Conservation (phyloP, 2,329 filamentous ascomycete species). For the Ploettnerulaceae sp. region DNA sequence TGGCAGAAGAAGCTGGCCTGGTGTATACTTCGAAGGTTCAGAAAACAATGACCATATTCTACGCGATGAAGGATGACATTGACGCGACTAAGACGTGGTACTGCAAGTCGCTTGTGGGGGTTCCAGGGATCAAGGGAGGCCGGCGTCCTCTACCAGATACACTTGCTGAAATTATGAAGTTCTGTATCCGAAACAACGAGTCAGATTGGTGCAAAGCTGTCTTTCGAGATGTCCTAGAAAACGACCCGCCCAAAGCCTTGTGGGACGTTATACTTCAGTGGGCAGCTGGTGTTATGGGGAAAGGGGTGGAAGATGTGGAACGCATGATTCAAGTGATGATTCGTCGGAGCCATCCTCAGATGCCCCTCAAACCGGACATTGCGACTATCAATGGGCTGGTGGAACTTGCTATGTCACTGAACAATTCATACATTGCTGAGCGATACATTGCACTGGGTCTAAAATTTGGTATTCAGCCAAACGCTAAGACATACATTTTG, state of each 20-base stretch:
- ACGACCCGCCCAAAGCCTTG: slow-evolving; percentile 45
- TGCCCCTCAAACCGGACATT: slow-evolving; percentile 54
- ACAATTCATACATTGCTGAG: slow-evolving; percentile 68
- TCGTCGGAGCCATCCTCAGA: slow-evolving; percentile 43
- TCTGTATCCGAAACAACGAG: slow-evolving; percentile 55
- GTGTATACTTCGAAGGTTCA: slow-evolving; percentile 44
- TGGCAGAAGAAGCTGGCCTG: slow-evolving; percentile 43
- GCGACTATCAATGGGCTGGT: slow-evolving; percentile 74
- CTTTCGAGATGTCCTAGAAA: slow-evolving; percentile 44
- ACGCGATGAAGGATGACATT: slow-evolving; percentile 52
- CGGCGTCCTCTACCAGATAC: slow-evolving; percentile 32
- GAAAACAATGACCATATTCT: slow-evolving; percentile 56
- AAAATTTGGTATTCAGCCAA: slow-evolving; percentile 59
- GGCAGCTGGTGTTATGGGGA: slow-evolving; percentile 64
- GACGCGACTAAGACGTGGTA: slow-evolving; percentile 66
- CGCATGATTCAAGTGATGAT: slow-evolving; percentile 67
- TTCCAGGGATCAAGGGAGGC: slow-evolving; percentile 5
- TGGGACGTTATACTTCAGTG: slow-evolving; percentile 74
- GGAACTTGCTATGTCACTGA: slow-evolving; percentile 62
- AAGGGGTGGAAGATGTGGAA: slow-evolving; percentile 65
- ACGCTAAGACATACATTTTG: slow-evolving; percentile 66
- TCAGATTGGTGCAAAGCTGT: slow-evolving; percentile 57
- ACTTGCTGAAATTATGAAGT: slow-evolving; percentile 52
- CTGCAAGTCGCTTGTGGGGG: slow-evolving; percentile 37
- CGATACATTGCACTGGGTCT: slow-evolving; percentile 64